Conservation (phyloP, 345 rosid species). For the Acer negundo region DNA sequence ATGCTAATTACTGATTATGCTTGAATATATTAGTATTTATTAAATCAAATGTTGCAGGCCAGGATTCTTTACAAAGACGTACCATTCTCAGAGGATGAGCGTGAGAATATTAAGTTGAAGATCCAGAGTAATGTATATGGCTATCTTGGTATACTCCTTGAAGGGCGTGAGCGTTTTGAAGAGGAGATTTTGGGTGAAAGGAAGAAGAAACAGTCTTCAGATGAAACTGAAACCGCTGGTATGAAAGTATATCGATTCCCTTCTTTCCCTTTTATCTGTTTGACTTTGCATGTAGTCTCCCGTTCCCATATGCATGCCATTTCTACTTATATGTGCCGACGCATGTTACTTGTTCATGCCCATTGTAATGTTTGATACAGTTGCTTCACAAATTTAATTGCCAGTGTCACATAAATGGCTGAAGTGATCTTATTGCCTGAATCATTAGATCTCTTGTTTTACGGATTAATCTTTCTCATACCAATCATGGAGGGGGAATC, state of each 20-base stretch:
- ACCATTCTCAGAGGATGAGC: constrained; percentile 86
- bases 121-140: constrained; percentile 90
- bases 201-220: constrained; percentile 31
- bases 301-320: neutral
- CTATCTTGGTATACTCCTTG: constrained; percentile 93
- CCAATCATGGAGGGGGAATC: too few species aligned
- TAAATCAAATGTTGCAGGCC: constrained; percentile 56
- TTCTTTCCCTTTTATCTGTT: constrained; percentile 7
- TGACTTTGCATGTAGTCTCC: neutral
- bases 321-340: neutral
- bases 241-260: constrained; percentile 26
- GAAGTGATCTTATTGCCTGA: neutral
- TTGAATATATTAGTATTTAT: neutral
- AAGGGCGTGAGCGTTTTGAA: constrained; percentile 95
- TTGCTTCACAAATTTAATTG: neutral
- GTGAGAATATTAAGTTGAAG: constrained; percentile 72
- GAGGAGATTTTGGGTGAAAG: constrained; percentile 68
- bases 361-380: neutral
- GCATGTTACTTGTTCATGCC: neutral
- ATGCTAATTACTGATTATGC: constrained; percentile 4
- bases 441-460: neutral
- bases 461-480: too few species aligned
- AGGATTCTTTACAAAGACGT: constrained; percentile 85
- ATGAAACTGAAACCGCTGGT: constrained; percentile 39
- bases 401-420: neutral